phyloP scores from a whole-genome alignment of 2,329 filamentous ascomycete species.

The Fusarium fracticaudum region DNA sequence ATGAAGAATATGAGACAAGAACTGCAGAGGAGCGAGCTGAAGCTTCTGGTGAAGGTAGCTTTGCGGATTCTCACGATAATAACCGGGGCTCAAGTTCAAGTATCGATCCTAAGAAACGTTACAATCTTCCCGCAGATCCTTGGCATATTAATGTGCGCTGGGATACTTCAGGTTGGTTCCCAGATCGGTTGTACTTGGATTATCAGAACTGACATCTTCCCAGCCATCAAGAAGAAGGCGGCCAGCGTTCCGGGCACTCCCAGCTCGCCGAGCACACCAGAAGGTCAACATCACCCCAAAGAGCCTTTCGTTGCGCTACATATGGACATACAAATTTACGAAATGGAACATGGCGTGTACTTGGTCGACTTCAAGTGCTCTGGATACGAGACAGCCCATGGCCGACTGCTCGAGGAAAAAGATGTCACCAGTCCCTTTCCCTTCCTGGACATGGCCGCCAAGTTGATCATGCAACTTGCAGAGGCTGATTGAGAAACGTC shows the following conservation, averaged over 20 bases:
- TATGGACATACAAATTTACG: constrained; percentile 95
- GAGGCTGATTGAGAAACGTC: constrained; percentile 69
- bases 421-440: constrained; percentile 95
- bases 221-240: constrained; percentile 41
- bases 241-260: constrained; percentile 32
- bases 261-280: constrained; percentile 39
- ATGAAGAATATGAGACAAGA: constrained; percentile 65
- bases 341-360: constrained; percentile 91
- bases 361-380: constrained; percentile 99
- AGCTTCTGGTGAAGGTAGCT: constrained; percentile 52
- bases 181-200: no score
- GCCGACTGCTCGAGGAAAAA: constrained; percentile 86
- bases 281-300: constrained; percentile 55
- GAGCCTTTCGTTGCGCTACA: constrained; percentile 86
- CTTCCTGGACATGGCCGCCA: constrained; percentile 92
- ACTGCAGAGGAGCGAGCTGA: constrained; percentile 55
- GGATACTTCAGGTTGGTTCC: constrained; percentile 78
- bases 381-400: constrained; percentile 85
- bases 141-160: constrained; percentile 95
- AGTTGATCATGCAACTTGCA: constrained; percentile 91
- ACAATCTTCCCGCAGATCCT: constrained; percentile 89
- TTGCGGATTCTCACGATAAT: constrained; percentile 51
- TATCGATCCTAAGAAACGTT: constrained; percentile 69
- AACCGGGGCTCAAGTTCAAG: constrained; percentile 50
- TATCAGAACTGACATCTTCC: constrained; percentile 35